phyloP scores from a whole-genome alignment of 495 filamentous ascomycete genomes.

The Penicillium dipodomyicola region DNA sequence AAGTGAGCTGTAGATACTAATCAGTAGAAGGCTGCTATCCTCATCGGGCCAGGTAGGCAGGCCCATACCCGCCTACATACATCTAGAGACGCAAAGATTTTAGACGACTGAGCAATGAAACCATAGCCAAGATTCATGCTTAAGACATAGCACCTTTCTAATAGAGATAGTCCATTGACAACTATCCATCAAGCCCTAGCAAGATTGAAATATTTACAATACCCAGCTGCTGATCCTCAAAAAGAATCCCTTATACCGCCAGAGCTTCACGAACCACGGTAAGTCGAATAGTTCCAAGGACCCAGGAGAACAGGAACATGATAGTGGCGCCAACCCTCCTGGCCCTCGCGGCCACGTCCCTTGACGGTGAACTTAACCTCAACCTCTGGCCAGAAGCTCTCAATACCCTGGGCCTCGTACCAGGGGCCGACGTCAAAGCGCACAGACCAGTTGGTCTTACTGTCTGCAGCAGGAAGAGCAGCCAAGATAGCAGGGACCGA shows the following conservation, averaged over 20 bases:
- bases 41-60: not conserved
- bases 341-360: conserved; percentile 50
- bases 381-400: conserved; percentile 92
- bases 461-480: conserved; percentile 35
- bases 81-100: not conserved
- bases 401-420: conserved; percentile 63
- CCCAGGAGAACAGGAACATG: conserved; percentile 89
- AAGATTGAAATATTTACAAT: not conserved
- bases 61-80: not conserved
- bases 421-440: conserved; percentile 75
- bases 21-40: not conserved
- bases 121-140: not conserved
- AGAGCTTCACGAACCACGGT: conserved; percentile 62
- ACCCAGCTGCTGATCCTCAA: not conserved
- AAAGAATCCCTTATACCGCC: not conserved
- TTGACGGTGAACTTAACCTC: conserved; percentile 78
- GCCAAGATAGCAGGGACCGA: conserved; percentile 52
- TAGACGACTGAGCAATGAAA: not conserved
- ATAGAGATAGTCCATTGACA: not conserved
- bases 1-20: not conserved
- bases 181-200: not conserved
- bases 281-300: conserved; percentile 91
- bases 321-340: conserved; percentile 71
- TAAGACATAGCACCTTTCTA: not conserved
- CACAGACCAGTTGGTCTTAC: conserved; percentile 64